Conservation (phyloP, 2,329 filamentous ascomycete genomes). For the Aspergillus costaricaensis region DNA sequence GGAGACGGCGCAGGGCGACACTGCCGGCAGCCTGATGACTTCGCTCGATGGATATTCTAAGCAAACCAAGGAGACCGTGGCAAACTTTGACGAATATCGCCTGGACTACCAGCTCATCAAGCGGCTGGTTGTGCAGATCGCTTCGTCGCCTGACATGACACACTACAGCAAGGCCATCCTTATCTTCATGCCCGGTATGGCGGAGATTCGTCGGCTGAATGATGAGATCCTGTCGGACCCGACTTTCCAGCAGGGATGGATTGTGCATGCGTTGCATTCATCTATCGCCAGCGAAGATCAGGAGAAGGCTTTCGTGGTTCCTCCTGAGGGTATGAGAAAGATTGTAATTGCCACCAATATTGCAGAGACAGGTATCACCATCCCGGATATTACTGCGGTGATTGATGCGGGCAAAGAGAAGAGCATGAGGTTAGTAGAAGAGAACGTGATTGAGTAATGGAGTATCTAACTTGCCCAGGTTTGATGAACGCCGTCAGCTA, state of each 20-base stretch:
- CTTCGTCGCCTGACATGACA: slow-evolving; percentile 65
- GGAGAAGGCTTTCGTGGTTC: slow-evolving; percentile 85
- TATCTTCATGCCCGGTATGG: slow-evolving; percentile 93
- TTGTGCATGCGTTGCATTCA: slow-evolving; percentile 87
- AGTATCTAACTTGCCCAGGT: slow-evolving; percentile 52
- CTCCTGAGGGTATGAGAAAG: slow-evolving; percentile 79
- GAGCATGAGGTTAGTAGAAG: slow-evolving; percentile 66
- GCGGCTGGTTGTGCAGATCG: slow-evolving; percentile 74
- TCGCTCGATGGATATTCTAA: slow-evolving; percentile 72
- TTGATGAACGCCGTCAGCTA: slow-evolving; percentile 88
- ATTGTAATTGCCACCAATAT: slow-evolving; percentile 98
- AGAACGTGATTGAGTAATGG: slow-evolving; percentile 1
- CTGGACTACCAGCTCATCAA: slow-evolving; percentile 88
- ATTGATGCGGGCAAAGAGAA: slow-evolving; percentile 96
- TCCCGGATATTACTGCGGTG: slow-evolving; percentile 95
- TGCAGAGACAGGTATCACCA: slow-evolving; percentile 97
- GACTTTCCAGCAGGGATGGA: slow-evolving; percentile 74
- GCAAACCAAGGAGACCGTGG: slow-evolving; percentile 72
- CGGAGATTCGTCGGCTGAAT: slow-evolving; percentile 85
- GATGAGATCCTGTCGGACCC: slow-evolving; percentile 79
- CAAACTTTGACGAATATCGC: slow-evolving; percentile 83
- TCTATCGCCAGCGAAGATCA: slow-evolving; percentile 96
- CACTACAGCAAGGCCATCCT: slow-evolving; percentile 85
- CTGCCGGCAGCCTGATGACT: slow-evolving; percentile 61
- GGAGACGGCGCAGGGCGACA: slow-evolving; percentile 53